These are phyloP conservation scores for Phlebiopsis gigantea DNA, from an alignment of 768 basidiomycete genomes.

Conservation along the genomic window DNA sequence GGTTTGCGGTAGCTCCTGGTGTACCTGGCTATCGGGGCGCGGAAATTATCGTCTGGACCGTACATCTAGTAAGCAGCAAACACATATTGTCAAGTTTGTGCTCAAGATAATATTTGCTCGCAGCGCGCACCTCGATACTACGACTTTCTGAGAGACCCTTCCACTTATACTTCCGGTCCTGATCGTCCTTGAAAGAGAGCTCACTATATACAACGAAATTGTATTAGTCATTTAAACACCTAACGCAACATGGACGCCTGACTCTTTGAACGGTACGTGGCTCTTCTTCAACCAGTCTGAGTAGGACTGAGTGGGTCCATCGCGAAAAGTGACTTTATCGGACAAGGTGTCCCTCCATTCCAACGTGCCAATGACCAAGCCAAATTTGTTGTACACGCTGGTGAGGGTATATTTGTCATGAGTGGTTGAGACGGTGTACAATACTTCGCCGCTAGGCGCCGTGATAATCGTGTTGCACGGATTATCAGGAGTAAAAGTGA, in stretches of 20 bases:
- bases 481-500: slow-evolving; percentile 31
- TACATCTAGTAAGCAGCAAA: slow-evolving; percentile 25
- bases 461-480: slow-evolving; percentile 35
- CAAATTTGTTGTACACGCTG: slow-evolving; percentile 27
- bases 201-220: slow-evolving; percentile 23
- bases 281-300: slow-evolving; percentile 36
- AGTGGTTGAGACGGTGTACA: slow-evolving; percentile 32
- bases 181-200: slow-evolving; percentile 31
- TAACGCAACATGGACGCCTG: slow-evolving; percentile 13
- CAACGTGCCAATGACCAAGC: slow-evolving; percentile 31
- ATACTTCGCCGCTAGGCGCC: slow-evolving; percentile 25
- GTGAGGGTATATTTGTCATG: slow-evolving; percentile 26
- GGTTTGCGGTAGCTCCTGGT: slow-evolving; percentile 13
- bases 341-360: slow-evolving; percentile 33
- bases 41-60: slow-evolving; percentile 28
- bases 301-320: slow-evolving; percentile 24
- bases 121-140: slow-evolving; percentile 28
- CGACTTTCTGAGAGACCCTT: slow-evolving; percentile 32
- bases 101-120: no score
- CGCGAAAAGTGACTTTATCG: slow-evolving; percentile 33
- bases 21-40: slow-evolving; percentile 32
- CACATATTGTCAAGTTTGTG: background rate
- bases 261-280: slow-evolving; percentile 36
- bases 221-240: background rate
- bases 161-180: slow-evolving; percentile 36